phyloP scores from a whole-genome alignment of 2,329 filamentous ascomycete species.

The Pestalotiopsis sp. region DNA sequence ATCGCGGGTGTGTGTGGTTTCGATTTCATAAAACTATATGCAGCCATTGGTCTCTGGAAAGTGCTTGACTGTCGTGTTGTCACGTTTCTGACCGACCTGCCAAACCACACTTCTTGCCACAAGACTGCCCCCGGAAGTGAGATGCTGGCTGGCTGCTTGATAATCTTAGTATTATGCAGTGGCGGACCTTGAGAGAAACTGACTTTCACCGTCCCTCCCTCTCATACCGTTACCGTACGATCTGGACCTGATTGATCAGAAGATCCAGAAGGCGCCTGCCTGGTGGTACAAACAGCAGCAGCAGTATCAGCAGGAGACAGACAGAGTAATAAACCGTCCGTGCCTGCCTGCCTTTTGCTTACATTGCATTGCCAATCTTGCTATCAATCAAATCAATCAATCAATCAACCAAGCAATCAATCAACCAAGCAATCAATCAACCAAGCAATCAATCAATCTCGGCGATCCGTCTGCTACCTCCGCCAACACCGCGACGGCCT shows the following conservation, averaged over 20 bases:
- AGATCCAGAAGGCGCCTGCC: not conserved
- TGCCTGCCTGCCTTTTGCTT: not conserved
- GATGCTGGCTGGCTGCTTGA: not conserved
- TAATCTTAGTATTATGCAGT: not conserved
- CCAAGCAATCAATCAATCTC: not conserved
- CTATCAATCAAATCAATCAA: not conserved
- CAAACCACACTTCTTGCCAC: not conserved
- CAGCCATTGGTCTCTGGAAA: not conserved
- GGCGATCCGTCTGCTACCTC: not conserved
- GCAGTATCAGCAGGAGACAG: too few species aligned
- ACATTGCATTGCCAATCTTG: not conserved
- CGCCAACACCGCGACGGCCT: not conserved
- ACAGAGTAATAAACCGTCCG: not conserved
- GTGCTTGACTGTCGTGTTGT: not conserved
- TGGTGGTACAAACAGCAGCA: not conserved
- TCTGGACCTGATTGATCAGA: not conserved
- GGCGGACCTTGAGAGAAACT: not conserved
- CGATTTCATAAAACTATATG: constrained; percentile 6
- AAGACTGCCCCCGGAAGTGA: not conserved
- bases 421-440: too few species aligned
- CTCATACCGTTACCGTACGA: not conserved
- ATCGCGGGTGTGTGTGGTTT: constrained; percentile 5
- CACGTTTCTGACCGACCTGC: not conserved
- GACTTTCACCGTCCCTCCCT: not conserved
- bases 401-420: not conserved